These are phyloP conservation scores for Daedaleopsis nitida DNA, from an alignment of 768 basidiomycete species.

Conservation along the genomic window DNA sequence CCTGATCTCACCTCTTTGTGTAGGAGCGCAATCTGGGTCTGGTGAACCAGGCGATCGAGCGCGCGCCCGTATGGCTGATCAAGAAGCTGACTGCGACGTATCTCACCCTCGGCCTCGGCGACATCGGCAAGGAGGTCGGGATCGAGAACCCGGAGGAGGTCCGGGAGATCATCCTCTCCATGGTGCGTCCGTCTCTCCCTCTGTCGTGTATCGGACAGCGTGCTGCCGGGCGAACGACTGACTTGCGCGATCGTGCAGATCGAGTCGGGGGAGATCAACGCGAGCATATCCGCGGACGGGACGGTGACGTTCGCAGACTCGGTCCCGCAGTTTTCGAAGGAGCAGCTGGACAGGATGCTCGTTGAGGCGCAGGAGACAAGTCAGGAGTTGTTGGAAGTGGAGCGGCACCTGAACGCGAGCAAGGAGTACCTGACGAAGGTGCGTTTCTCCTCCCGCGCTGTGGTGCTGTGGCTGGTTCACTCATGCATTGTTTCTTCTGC, in stretches of 20 bases:
- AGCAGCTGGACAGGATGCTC: conserved; percentile 63
- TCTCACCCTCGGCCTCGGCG: conserved; percentile 70
- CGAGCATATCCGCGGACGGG: conserved; percentile 63
- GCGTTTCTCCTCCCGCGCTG: conserved; percentile 8
- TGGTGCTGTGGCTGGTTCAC: not conserved
- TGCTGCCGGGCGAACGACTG: no score
- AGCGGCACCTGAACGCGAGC: conserved; percentile 60
- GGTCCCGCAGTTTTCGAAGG: conserved; percentile 56
- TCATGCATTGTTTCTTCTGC: not conserved
- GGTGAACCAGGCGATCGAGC: conserved; percentile 62
- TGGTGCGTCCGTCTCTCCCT: conserved; percentile 49
- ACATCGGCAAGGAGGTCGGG: conserved; percentile 62
- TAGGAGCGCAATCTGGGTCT: conserved; percentile 79
- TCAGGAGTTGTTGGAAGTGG: conserved; percentile 47
- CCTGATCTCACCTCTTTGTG: not conserved
- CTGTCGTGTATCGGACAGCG: not conserved
- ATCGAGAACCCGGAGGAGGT: conserved; percentile 57
- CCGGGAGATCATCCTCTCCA: conserved; percentile 61
- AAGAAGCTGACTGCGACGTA: conserved; percentile 84
- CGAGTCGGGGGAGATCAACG: conserved; percentile 68
- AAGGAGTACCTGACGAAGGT: conserved; percentile 79
- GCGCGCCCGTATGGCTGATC: conserved; percentile 77
- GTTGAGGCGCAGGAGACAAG: conserved; percentile 58
- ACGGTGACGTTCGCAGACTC: conserved; percentile 74
- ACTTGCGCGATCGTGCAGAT: conserved; percentile 46